Evolutionary conservation across 1,284 basidiomycete genomes (phyloP), one percentile per base, ranked within the genome.

Genomic region (Tremellales sp.): DNA sequence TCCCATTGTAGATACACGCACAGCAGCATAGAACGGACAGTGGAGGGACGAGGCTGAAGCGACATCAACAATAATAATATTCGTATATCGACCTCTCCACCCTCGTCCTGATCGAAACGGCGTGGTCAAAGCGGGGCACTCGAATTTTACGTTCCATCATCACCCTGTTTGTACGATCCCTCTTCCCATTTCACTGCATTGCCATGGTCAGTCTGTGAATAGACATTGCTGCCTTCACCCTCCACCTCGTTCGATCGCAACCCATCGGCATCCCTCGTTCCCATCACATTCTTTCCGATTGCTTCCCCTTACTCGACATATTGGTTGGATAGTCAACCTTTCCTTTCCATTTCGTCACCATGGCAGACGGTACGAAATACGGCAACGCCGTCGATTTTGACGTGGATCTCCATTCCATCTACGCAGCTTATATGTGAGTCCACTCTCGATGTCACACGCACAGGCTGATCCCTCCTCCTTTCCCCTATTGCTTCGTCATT

Each of bases 401-500:
- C 58, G 85, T 83, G 59, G 87, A 90, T 68, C 77, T 91, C 12
- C 87, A 91, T 59, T 89, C 87, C 35, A 80, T 89, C 14, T 90
- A 89, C 65, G 83, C 86, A 10, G 86, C 84, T 10, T 90, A 87
- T 68, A 82, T 90, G 71, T 71, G 44, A 61, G 71, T 54, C 1
- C 4, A 7, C 6, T 6, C 14, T 21, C 18, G 22, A 28, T 40
- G 6, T n/a, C 27, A 21, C 6, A 74, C 83, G 56, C 65, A 92
- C 92, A 93, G 88, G 33, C 97, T 75, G 5, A 87, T 92, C 67
- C 93, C 90, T 34, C 89, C 84, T 56, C 92, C 92, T n/a, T 79
- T 79, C 84, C 87, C 97, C 66, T 97, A 87, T 40, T 68, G 12
- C 7, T 8, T 18, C 26, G 10, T 33, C 22, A 24, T 24, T 24